These are phyloP conservation scores for Linnemannia zychae DNA, from an alignment of 192 early-diverging fungal genomes.

Conservation along the genomic window DNA sequence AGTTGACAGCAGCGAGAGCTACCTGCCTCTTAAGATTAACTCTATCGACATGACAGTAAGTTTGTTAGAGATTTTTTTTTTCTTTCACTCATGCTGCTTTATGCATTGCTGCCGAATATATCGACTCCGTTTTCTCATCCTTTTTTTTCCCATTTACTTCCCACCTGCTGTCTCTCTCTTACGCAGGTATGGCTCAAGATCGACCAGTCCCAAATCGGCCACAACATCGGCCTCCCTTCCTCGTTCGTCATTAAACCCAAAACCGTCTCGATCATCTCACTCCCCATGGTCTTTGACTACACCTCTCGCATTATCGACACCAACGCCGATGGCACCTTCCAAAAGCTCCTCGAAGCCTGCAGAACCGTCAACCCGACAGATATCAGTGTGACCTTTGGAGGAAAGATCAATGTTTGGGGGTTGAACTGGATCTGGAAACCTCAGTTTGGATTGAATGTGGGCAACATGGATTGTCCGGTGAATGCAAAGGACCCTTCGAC, in stretches of 20 bases:
- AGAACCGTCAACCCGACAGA: constrained; percentile 6
- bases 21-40: constrained; percentile 32
- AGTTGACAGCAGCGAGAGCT: constrained; percentile 41
- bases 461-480: constrained; percentile 30
- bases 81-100: not conserved
- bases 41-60: constrained; percentile 47
- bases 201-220: constrained; percentile 32
- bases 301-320: constrained; percentile 39
- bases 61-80: not conserved
- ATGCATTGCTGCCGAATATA: not conserved
- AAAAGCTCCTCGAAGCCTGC: constrained; percentile 27
- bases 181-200: constrained; percentile 47
- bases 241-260: constrained; percentile 27
- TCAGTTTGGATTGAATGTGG: constrained; percentile 49
- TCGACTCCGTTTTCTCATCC: not conserved
- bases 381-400: constrained; percentile 38
- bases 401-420: constrained; percentile 39
- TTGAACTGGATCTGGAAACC: constrained; percentile 51
- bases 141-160: not conserved
- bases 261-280: constrained; percentile 25
- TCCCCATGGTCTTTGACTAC: constrained; percentile 46
- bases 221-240: constrained; percentile 33
- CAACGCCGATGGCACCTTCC: constrained; percentile 39
- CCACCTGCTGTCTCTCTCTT: not conserved
- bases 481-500: constrained; percentile 22